Evolutionary conservation across 169 alveolate species (phyloP), one percentile per base, ranked within the genome.

Genomic region (Amoebophrya sp.): DNA sequence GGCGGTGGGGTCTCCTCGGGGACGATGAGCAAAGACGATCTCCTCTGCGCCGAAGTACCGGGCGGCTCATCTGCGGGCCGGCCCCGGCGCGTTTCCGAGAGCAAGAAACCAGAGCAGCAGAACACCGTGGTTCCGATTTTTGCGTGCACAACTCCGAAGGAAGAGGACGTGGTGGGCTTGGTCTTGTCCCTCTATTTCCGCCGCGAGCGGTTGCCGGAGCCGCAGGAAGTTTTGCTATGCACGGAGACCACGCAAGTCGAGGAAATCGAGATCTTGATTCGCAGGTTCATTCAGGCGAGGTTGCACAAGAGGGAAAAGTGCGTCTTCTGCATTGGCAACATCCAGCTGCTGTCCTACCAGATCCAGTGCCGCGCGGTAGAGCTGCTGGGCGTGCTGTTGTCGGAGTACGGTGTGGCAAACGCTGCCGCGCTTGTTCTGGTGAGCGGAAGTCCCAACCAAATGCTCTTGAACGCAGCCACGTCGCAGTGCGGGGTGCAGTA

Each of bases 401-500:
- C 66, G 66, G 66, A 47, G 66, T 47, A 47, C 66, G 66, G 66
- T 18, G 66, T 47, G 18, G 66, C 66, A 18, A 47, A 47, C 18
- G 7, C 66, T 12, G 66, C 66, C 29, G 66, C 66, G 18, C 66
- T 47, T 12, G 66, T 47, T 7, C 66, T 47, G 7, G 66, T 47
- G 29, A 47, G 66, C 18, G 66, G 66, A 7, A 18, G 29, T 18
- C 66, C 7, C 29, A 47, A 47, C 66, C 66, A 47, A 18, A 47
- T 47, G 66, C 66, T 47, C 29, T 12, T 47, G 29, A 47, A 47
- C 66, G 66, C 66, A 12, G 66, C 66, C 29, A 47, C 66, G 18
- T 47, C 66, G 66, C 66, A 47, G 66, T 47, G 66, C 66, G 66
- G 66, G 66, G 66, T 47, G 66, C 66, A 47, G 66, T 47, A 47